Percentiles rank a stretch among this genome's conserved stretches.
Evolutionary conservation across 176 grass and related monocot genomes (phyloP).

Genomic region (Aegilops bicornis): DNA sequence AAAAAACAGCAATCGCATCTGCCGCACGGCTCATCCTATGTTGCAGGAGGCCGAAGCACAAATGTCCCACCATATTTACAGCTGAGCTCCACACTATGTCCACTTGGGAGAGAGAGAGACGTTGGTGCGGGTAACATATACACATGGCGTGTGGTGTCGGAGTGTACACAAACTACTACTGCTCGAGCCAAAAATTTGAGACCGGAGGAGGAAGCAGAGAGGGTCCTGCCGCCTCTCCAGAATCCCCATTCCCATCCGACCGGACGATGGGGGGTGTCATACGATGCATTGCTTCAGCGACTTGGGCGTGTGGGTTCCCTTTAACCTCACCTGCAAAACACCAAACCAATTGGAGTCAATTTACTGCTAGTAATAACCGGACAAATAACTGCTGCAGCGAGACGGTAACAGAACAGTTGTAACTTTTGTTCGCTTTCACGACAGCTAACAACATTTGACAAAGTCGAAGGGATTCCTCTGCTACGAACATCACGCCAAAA

Average conservation of each 20-base stretch:
- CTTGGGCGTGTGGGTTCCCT: conserved; percentile 50
- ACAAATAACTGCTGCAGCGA: too few species aligned
- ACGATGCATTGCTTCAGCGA: conserved; percentile 46
- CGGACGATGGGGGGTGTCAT: conserved; percentile 8
- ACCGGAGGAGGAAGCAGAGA: not conserved
- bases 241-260: not conserved
- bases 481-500: not conserved
- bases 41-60: conserved; percentile 57
- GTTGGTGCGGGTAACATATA: not conserved
- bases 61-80: conserved; percentile 41
- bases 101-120: not conserved
- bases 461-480: not conserved
- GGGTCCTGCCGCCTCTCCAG: not conserved
- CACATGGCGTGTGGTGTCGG: not conserved
- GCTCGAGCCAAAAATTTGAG: conserved; percentile 43
- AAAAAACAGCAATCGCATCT: conserved; percentile 11
- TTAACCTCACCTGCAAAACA: conserved; percentile 43
- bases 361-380: too few species aligned
- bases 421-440: not conserved
- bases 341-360: not conserved
- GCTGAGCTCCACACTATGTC: not conserved
- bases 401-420: not conserved
- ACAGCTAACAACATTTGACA: conserved; percentile 35
- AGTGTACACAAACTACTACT: conserved; percentile 10
- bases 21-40: conserved; percentile 45